phyloP scores from a whole-genome alignment of 2,329 filamentous ascomycete genomes.

The Nemania diffusa region DNA sequence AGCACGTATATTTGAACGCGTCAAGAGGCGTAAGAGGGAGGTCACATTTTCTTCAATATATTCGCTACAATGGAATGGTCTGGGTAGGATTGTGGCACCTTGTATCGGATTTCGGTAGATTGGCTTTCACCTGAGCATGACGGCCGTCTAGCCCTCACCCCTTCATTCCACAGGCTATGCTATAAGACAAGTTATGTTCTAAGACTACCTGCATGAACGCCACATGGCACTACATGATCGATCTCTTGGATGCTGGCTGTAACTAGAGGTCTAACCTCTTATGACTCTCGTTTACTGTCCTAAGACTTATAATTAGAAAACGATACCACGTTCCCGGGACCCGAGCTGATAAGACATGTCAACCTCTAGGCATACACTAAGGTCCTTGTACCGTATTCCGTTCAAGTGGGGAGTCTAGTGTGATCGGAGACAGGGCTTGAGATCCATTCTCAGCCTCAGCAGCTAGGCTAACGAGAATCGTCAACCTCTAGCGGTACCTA shows the following conservation, averaged over 20 bases:
- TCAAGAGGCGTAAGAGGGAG: not conserved
- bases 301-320: not conserved
- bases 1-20: not conserved
- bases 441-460: not conserved
- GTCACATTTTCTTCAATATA: not conserved
- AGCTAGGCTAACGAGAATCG: not conserved
- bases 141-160: not conserved
- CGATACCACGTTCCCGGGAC: not conserved
- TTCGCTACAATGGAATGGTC: not conserved
- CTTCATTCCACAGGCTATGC: not conserved
- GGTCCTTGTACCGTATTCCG: no score
- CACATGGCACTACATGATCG: not conserved
- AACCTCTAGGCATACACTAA: not conserved
- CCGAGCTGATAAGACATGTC: not conserved
- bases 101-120: not conserved
- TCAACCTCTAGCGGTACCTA: not conserved
- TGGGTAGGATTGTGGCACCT: not conserved
- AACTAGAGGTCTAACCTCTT: no score
- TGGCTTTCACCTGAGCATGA: not conserved
- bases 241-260: not conserved
- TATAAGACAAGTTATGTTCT: not conserved
- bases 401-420: no score
- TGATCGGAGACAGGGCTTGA: not conserved
- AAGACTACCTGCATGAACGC: not conserved
- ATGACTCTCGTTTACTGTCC: no score